Conservation (phyloP, 176 grass and related monocot genomes). For the Zoysia pacifica region DNA sequence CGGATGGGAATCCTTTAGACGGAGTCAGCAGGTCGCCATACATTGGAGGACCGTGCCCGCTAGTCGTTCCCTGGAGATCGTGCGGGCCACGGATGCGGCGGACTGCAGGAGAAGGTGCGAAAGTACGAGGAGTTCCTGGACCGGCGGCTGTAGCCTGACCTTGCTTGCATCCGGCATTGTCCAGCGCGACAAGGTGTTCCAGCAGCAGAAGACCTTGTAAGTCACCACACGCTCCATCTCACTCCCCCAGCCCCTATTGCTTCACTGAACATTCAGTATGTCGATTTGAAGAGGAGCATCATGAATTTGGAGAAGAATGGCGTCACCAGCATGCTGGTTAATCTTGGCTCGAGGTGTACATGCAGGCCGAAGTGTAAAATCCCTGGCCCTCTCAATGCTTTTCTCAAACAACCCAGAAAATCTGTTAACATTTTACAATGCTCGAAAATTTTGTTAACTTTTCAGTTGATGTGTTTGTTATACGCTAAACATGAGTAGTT, state of each 20-base stretch:
- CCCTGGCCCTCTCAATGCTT: neutral
- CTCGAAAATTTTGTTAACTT: neutral
- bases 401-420: neutral
- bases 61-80: neutral
- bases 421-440: neutral
- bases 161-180: slow-evolving; percentile 54
- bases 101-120: slow-evolving; percentile 66
- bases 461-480: neutral
- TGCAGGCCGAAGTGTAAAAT: slow-evolving; percentile 85
- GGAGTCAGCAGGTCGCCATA: too few relatives aligned
- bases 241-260: neutral
- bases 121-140: slow-evolving; percentile 83
- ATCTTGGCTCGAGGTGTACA: slow-evolving; percentile 94
- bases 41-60: too few relatives aligned
- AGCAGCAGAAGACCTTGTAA: slow-evolving; percentile 93
- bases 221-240: neutral
- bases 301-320: slow-evolving; percentile 82
- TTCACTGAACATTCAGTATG: neutral
- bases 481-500: slow-evolving; percentile 4
- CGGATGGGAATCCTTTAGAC: too few relatives aligned
- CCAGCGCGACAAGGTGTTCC: slow-evolving; percentile 72
- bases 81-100: neutral
- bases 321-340: slow-evolving; percentile 78
- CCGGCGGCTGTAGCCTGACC: slow-evolving; percentile 67
- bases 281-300: slow-evolving; percentile 78